Evolutionary conservation across 2,329 filamentous ascomycete species (phyloP).

Genomic region (Penicillium occitanis): DNA sequence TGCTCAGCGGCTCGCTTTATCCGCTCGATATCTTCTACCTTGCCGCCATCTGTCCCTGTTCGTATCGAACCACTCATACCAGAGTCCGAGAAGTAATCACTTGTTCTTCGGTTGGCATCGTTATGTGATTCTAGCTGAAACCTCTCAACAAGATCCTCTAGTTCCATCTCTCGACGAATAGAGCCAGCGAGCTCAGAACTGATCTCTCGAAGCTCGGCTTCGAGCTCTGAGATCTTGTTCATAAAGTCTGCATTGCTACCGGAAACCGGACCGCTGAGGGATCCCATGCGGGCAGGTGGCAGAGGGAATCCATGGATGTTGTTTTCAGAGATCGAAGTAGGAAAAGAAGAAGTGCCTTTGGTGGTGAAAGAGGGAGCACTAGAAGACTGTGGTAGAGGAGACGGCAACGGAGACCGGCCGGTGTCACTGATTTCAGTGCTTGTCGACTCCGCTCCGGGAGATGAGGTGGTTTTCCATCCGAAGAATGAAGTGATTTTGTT

Average conservation of each 20-base stretch:
- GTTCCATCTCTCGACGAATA: constrained; percentile 91
- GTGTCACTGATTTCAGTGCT: constrained; percentile 64
- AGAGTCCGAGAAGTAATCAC: constrained; percentile 97
- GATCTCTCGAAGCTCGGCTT: constrained; percentile 90
- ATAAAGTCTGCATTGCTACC: constrained; percentile 42
- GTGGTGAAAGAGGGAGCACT: constrained; percentile 30
- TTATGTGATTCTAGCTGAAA: constrained; percentile 70
- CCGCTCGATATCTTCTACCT: constrained; percentile 72
- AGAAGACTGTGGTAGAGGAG: constrained; percentile 49
- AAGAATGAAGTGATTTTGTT: constrained; percentile 66
- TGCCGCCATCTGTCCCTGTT: constrained; percentile 57
- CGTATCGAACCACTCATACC: constrained; percentile 71
- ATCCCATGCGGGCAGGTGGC: constrained; percentile 36
- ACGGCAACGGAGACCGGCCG: constrained; percentile 59
- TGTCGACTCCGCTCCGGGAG: constrained; percentile 58
- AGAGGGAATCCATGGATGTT: constrained; percentile 53
- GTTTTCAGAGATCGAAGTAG: constrained; percentile 52
- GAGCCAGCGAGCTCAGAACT: constrained; percentile 89
- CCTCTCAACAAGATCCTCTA: constrained; percentile 89
- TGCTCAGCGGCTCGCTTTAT: constrained; percentile 83
- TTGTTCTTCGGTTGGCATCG: constrained; percentile 71
- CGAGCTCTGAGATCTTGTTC: constrained; percentile 77
- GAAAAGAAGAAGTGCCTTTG: constrained; percentile 38
- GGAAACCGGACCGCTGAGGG: constrained; percentile 48
- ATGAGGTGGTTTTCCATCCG: constrained; percentile 60